Evolutionary conservation across 176 grass and related monocot species (phyloP).

Genomic region (Poa pratensis): DNA sequence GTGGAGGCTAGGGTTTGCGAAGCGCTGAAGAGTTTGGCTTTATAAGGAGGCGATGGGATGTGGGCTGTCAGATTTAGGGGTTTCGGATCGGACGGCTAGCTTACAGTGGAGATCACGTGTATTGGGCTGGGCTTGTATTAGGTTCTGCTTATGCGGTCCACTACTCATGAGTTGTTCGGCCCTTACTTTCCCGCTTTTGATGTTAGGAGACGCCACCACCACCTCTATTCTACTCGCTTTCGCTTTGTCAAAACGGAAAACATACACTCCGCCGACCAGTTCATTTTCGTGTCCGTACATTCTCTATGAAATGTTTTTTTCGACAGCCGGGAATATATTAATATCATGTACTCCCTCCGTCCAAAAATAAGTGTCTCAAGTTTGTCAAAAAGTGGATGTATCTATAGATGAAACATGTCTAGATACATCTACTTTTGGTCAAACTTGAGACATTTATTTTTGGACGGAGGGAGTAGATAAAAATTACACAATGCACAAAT

Average conservation of each 20-base stretch:
- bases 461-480: too few species aligned
- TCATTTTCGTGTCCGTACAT: too few species aligned
- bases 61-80: constrained; percentile 52
- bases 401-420: too few species aligned
- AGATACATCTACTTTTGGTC: too few species aligned
- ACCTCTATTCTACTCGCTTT: neutral
- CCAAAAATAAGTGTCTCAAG: too few species aligned
- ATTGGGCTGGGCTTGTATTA: neutral
- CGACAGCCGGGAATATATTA: too few species aligned
- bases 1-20: constrained; percentile 26
- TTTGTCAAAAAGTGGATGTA: too few species aligned
- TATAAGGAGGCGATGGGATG: neutral
- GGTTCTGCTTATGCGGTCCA: neutral
- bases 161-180: neutral
- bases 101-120: neutral
- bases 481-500: too few species aligned
- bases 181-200: neutral
- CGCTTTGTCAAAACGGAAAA: neutral
- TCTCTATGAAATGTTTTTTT: too few species aligned
- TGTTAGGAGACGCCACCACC: neutral
- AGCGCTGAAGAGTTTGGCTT: neutral
- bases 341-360: too few species aligned
- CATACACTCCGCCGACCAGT: neutral
- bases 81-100: constrained; percentile 34
- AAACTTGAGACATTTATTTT: too few species aligned